phyloP scores from a whole-genome alignment of 129 eudicot species.

The Lactuca sativa region DNA sequence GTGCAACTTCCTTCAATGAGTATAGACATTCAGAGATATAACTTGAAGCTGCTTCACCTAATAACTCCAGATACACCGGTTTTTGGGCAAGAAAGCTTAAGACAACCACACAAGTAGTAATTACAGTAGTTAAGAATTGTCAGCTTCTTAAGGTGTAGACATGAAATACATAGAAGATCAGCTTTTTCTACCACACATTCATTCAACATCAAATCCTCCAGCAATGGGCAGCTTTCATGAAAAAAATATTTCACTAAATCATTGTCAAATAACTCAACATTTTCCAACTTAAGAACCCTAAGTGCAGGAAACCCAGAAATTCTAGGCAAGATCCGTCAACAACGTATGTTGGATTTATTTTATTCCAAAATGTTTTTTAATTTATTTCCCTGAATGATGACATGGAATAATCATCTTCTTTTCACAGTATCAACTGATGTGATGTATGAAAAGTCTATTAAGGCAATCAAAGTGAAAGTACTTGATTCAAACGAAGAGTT shows the following conservation, averaged over 20 bases:
- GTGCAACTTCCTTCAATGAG: neutral
- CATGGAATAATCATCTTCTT: no score
- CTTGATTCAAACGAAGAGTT: no score
- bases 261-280: neutral
- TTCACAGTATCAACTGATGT: no score
- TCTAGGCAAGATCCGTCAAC: no score
- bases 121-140: no score
- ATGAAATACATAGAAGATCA: neutral
- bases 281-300: no score
- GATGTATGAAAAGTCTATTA: no score
- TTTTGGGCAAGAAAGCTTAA: neutral
- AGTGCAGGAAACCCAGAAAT: no score
- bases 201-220: neutral
- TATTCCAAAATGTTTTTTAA: no score
- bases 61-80: neutral
- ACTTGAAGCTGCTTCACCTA: neutral
- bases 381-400: no score
- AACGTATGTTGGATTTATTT: no score
- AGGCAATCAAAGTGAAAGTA: no score
- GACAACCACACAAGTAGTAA: neutral
- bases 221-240: neutral
- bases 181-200: neutral
- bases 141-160: neutral
- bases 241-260: neutral
- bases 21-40: neutral